Evolutionary conservation across 768 basidiomycete species (phyloP), one percentile per base, ranked within the genome.

Genomic region (Lactarius tabidus): DNA sequence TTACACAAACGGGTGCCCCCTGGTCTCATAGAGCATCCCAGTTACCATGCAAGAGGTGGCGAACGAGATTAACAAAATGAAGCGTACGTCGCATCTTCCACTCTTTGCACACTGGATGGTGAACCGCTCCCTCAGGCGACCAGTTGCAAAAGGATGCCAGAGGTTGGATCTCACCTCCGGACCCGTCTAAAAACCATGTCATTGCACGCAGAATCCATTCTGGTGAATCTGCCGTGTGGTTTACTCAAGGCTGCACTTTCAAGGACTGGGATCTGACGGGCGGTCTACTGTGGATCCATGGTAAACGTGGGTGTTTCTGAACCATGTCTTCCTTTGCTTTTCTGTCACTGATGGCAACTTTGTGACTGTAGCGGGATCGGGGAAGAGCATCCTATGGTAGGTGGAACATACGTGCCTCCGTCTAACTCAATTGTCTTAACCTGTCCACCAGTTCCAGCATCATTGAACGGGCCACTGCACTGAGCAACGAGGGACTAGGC

Each of bases 111-210:
- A 2, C 14, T 26, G 23, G 48, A 15, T 2, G 14, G 23, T 26
- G 15, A 14, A 28, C 18, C 17, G 1, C 12, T 15, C 10, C 1
- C 12, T n/a, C 29, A 62, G 55, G 53, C 1, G 53, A 55, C 29
- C 53, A 45, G 14, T 31, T 54, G 9, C 61, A 62, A 29, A 31
- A 43, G 52, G 23, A 45, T 6, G 28, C 55, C 15, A 18, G 39
- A 41, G n/a, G 15, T 10, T 62, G 61, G 61, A 38, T 62, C 20
- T 62, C 54, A 10, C 61, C 61, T 23, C 61, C 61, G 0, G 61
- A 62, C n/a, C 52, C 54, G 18, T 62, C 61, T 15, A 62, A 9
- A 28, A 62, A 62, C 6, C 61, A 62, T 15, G n/a, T 56, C n/a
- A 9, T 55, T 17, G 23, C 43, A 9, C 31, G 29, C 28, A 33